A percentile compares a stretch with the other conserved stretches of the same genome.
Conservation (phyloP, 805 yeast genomes). For the Metschnikowia cerradonensis region DNA sequence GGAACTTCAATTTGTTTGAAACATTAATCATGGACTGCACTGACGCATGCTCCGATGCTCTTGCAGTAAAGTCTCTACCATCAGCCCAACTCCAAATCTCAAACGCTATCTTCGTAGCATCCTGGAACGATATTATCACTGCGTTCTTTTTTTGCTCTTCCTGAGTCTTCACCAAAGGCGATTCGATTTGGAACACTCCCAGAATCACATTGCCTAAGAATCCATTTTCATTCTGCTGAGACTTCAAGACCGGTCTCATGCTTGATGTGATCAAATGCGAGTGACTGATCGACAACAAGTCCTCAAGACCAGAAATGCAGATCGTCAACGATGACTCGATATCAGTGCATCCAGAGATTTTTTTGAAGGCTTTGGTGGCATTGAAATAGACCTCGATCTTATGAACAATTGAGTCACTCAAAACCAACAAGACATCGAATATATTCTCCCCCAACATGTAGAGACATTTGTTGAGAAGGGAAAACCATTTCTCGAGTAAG, state of each 20-base stretch:
- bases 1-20: slow-evolving; percentile 61
- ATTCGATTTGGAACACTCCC: slow-evolving; percentile 74
- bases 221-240: slow-evolving; percentile 39
- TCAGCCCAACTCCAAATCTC: slow-evolving; percentile 74
- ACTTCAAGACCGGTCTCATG: slow-evolving; percentile 10
- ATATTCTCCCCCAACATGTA: slow-evolving; percentile 49
- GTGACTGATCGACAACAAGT: slow-evolving; percentile 56
- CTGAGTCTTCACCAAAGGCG: slow-evolving; percentile 49
- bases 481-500: slow-evolving; percentile 45
- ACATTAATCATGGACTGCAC: slow-evolving; percentile 33
- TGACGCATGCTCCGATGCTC: slow-evolving; percentile 11
- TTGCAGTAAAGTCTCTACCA: slow-evolving; percentile 17
- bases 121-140: slow-evolving; percentile 60
- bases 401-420: slow-evolving; percentile 48
- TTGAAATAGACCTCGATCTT: slow-evolving; percentile 35
- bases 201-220: slow-evolving; percentile 67
- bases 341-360: slow-evolving; percentile 19
- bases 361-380: slow-evolving; percentile 17
- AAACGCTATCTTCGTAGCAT: slow-evolving; percentile 51
- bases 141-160: slow-evolving; percentile 53
- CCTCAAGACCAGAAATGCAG: slow-evolving; percentile 61
- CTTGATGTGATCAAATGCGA: slow-evolving; percentile 43
- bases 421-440: slow-evolving; percentile 51
- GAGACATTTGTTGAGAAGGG: slow-evolving; percentile 49
- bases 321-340: slow-evolving; percentile 44